Percentiles rank a stretch among this genome's conserved stretches.
Conservation (phyloP, 1,284 basidiomycete species). For the Pascua guehoae region DNA sequence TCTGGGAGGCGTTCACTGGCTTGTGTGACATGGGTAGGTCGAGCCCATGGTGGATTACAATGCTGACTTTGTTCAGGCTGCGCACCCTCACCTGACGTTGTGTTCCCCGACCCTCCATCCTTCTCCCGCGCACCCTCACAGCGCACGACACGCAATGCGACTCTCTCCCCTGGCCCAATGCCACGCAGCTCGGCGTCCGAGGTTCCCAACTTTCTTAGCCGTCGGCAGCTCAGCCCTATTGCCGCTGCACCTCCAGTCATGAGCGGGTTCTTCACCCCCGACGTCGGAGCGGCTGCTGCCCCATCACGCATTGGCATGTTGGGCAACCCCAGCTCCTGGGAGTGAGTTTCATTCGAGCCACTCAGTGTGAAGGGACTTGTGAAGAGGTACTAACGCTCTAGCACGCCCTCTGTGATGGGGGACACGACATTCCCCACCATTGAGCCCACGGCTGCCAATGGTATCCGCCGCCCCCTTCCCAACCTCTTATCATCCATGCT, state of each 20-base stretch:
- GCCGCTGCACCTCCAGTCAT: conserved; percentile 49
- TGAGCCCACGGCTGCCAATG: conserved; percentile 12
- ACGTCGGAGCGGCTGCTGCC: conserved; percentile 21
- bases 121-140: conserved; percentile 23
- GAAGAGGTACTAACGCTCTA: conserved; percentile 7
- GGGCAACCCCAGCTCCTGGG: conserved; percentile 31
- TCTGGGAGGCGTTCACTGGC: conserved; percentile 93
- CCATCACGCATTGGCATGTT: conserved; percentile 28
- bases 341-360: conserved; percentile 31
- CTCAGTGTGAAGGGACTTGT: too few species aligned
- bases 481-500: conserved; percentile 31
- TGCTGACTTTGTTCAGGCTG: conserved; percentile 20
- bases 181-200: conserved; percentile 39
- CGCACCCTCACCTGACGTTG: conserved; percentile 23
- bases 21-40: conserved; percentile 73
- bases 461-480: conserved; percentile 32
- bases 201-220: conserved; percentile 54
- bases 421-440: conserved; percentile 40
- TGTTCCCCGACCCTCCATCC: conserved; percentile 33
- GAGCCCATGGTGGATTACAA: neutral
- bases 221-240: conserved; percentile 48
- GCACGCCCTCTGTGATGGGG: conserved; percentile 31
- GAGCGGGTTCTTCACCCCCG: conserved; percentile 74
- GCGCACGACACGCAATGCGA: conserved; percentile 54
- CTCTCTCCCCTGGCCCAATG: conserved; percentile 51